Evolutionary conservation across 495 filamentous ascomycete genomes (phyloP).

Genomic region (Trichoderma orchidacearum): DNA sequence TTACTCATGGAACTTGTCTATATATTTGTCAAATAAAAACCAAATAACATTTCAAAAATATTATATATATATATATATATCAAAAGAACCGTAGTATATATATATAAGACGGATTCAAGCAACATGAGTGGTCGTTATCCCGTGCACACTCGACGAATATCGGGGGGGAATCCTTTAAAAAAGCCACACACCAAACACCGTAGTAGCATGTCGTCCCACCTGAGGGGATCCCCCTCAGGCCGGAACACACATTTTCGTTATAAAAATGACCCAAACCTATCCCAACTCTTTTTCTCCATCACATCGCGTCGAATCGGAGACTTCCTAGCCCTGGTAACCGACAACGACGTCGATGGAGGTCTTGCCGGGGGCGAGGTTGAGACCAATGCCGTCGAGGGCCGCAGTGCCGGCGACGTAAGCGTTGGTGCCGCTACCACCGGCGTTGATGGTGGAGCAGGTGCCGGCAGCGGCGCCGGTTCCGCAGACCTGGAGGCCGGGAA

Average conservation of each 20-base stretch:
- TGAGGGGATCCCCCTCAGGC: neutral
- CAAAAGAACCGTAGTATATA: neutral
- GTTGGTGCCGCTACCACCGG: constrained; percentile 18
- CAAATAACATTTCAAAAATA: neutral
- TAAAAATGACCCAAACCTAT: neutral
- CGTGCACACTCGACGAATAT: neutral
- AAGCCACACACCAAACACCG: constrained; percentile 1
- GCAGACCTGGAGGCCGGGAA: constrained; percentile 18
- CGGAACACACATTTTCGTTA: neutral
- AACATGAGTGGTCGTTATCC: neutral
- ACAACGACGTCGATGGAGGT: constrained; percentile 10
- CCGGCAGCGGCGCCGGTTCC: constrained; percentile 3
- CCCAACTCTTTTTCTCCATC: neutral
- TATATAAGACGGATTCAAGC: neutral
- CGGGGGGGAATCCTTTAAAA: neutral
- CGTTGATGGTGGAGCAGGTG: constrained; percentile 18
- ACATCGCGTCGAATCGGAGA: neutral
- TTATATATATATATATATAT: constrained; percentile 2
- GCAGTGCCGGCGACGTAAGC: constrained; percentile 23
- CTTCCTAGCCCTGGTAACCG: constrained; percentile 10
- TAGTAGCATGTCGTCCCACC: neutral
- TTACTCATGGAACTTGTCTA: too few relatives aligned
- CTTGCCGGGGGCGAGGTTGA: constrained; percentile 14
- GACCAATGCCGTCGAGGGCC: constrained; percentile 18
- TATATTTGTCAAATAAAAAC: too few relatives aligned